Evolutionary conservation across 768 basidiomycete species (phyloP).

Genomic region (Mrakia gelida): DNA sequence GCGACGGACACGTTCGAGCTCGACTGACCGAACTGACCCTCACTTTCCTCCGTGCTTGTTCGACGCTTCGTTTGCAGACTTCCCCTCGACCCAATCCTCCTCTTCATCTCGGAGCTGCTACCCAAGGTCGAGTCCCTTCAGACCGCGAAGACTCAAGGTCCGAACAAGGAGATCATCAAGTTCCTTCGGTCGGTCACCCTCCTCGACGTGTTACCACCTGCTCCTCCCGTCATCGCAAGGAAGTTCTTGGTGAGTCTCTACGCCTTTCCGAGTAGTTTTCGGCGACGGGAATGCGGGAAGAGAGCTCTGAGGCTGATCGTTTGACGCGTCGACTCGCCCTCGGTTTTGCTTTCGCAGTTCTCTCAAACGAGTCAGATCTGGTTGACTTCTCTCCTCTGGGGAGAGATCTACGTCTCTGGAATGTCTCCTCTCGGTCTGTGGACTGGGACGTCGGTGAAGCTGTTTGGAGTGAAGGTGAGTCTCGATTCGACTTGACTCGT

Average conservation of each 20-base stretch:
- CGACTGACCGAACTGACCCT: background rate
- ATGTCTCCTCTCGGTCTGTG: conserved; percentile 84
- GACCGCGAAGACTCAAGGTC: conserved; percentile 49
- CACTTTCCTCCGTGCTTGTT: background rate
- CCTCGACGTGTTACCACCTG: conserved; percentile 66
- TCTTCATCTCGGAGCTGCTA: conserved; percentile 80
- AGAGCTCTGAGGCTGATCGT: background rate
- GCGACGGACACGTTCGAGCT: too few relatives aligned
- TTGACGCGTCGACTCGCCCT: background rate
- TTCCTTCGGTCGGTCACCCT: conserved; percentile 68
- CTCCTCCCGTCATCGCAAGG: conserved; percentile 62
- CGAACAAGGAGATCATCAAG: conserved; percentile 65
- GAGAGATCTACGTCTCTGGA: conserved; percentile 85
- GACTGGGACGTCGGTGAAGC: conserved; percentile 79
- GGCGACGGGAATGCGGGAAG: background rate
- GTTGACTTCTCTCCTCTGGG: conserved; percentile 92
- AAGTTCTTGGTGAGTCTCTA: conserved; percentile 62
- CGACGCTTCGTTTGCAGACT: conserved; percentile 51
- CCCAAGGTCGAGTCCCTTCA: conserved; percentile 81
- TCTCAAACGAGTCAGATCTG: conserved; percentile 66
- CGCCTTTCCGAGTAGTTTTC: background rate
- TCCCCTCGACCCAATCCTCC: conserved; percentile 79
- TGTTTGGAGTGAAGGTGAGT: conserved; percentile 84
- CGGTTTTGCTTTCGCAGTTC: conserved; percentile 16
- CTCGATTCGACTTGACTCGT: background rate